Conservation (phyloP, 805 yeast species). For the Grigorovia jiainica region DNA sequence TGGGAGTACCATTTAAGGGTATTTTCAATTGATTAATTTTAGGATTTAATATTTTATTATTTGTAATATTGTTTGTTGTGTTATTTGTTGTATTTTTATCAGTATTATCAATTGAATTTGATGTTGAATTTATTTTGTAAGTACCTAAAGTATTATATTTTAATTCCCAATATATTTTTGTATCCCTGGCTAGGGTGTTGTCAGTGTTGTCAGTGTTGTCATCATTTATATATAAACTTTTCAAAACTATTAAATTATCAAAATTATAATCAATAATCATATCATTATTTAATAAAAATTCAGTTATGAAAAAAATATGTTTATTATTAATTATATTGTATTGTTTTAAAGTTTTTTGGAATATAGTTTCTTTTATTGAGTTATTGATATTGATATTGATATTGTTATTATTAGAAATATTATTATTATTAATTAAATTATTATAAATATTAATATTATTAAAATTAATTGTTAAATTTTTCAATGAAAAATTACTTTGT, state of each 20-base stretch:
- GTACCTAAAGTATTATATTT: constrained; percentile 28
- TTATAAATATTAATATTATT: constrained; percentile 1
- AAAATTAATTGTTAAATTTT: constrained; percentile 9
- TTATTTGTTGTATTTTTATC: not conserved
- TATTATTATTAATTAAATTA: not conserved
- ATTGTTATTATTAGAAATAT: not conserved
- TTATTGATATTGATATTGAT: constrained; percentile 5
- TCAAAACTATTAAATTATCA: not conserved
- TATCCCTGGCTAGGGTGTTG: constrained; percentile 33
- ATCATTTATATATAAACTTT: constrained; percentile 11
- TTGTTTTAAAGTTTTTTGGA: constrained; percentile 49
- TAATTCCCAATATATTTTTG: constrained; percentile 45
- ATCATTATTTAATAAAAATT: constrained; percentile 50
- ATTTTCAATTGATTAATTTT: too few relatives aligned
- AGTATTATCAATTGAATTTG: not conserved
- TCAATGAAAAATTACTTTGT: constrained; percentile 10
- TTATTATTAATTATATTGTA: constrained; percentile 20
- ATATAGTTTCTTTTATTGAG: constrained; percentile 9
- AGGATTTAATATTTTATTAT: not conserved
- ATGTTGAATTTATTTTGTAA: not conserved
- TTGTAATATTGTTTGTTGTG: not conserved
- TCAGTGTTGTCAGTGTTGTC: not conserved
- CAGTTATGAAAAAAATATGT: constrained; percentile 42
- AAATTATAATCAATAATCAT: constrained; percentile 36
- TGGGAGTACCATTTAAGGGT: too few relatives aligned